phyloP scores from a whole-genome alignment of 2,329 filamentous ascomycete species.

The Neofusicoccum cordaticola region DNA sequence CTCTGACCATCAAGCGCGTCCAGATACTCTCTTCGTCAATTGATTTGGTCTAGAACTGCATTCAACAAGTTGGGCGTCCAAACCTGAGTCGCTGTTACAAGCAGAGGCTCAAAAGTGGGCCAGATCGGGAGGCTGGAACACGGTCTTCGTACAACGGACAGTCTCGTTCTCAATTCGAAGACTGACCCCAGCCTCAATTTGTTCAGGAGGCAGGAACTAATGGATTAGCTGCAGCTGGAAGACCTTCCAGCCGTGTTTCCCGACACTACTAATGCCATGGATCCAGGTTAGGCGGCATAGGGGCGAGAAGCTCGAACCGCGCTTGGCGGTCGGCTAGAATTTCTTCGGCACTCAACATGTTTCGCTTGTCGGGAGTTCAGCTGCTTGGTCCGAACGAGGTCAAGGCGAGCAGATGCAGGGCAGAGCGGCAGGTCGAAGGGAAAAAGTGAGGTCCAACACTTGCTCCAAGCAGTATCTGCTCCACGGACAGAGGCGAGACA shows the following conservation, averaged over 20 bases:
- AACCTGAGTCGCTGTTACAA: too few relatives aligned
- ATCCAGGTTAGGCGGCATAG: not conserved
- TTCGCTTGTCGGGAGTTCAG: not conserved
- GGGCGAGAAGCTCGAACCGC: not conserved
- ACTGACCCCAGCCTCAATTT: not conserved
- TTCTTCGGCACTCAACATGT: not conserved
- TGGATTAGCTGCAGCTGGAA: not conserved
- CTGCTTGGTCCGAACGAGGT: not conserved
- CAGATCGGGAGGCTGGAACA: too few relatives aligned
- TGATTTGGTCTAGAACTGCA: too few relatives aligned
- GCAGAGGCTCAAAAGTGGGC: too few relatives aligned
- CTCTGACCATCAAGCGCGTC: too few relatives aligned
- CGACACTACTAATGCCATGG: not conserved
- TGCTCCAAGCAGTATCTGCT: conserved; percentile 9
- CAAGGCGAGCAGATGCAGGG: not conserved
- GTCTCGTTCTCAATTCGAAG: too few relatives aligned
- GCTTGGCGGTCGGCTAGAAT: conserved; percentile 4
- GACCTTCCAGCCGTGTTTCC: not conserved
- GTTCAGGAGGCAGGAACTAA: not conserved
- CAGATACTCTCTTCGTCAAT: too few relatives aligned
- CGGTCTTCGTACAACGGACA: too few relatives aligned
- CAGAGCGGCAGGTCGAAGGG: not conserved
- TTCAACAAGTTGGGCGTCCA: too few relatives aligned
- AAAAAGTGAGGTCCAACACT: not conserved
- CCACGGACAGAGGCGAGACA: not conserved